Percentiles rank a stretch among this genome's conserved stretches.
These are phyloP conservation scores for Aspergillus aculeatus DNA, from an alignment of 2,329 filamentous ascomycete species.

Conservation along the genomic window DNA sequence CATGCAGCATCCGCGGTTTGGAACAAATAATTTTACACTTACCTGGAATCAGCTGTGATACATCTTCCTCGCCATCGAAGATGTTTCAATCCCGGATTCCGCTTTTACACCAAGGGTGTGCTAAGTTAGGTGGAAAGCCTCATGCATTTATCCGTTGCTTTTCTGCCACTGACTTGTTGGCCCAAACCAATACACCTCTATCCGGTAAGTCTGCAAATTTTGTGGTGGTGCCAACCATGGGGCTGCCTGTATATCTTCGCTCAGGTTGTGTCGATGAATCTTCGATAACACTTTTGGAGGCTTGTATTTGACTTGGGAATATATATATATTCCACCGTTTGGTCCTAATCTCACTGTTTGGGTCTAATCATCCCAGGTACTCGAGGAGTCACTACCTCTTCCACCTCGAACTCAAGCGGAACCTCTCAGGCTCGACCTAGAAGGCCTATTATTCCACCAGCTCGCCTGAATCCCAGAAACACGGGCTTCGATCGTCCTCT, in stretches of 20 bases:
- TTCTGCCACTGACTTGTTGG: slow-evolving; percentile 21
- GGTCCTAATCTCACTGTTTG: not conserved
- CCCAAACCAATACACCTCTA: slow-evolving; percentile 18
- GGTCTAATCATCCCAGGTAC: not conserved
- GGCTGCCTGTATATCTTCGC: not conserved
- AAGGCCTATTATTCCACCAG: slow-evolving; percentile 15
- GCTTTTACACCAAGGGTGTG: slow-evolving; percentile 6
- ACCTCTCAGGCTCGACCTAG: slow-evolving; percentile 4
- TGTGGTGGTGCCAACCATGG: not conserved
- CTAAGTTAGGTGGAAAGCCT: slow-evolving; percentile 17
- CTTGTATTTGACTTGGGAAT: not conserved
- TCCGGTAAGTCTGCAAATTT: slow-evolving; percentile 23
- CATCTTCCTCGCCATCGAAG: slow-evolving; percentile 8
- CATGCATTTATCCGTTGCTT: slow-evolving; percentile 26
- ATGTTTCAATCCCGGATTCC: slow-evolving; percentile 30
- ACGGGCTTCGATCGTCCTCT: slow-evolving; percentile 19
- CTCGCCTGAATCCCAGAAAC: slow-evolving; percentile 20
- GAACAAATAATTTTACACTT: not conserved
- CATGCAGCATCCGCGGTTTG: not conserved
- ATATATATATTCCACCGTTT: not conserved
- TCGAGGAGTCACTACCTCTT: not conserved
- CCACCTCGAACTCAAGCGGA: not conserved
- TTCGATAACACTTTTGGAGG: not conserved
- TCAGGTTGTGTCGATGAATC: too few relatives aligned
- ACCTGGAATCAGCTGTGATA: not conserved